A percentile compares a stretch with the other conserved stretches of the same genome.
phyloP scores from a whole-genome alignment of 371 early-diverging fungal genomes.

The Zychaea mexicana region DNA sequence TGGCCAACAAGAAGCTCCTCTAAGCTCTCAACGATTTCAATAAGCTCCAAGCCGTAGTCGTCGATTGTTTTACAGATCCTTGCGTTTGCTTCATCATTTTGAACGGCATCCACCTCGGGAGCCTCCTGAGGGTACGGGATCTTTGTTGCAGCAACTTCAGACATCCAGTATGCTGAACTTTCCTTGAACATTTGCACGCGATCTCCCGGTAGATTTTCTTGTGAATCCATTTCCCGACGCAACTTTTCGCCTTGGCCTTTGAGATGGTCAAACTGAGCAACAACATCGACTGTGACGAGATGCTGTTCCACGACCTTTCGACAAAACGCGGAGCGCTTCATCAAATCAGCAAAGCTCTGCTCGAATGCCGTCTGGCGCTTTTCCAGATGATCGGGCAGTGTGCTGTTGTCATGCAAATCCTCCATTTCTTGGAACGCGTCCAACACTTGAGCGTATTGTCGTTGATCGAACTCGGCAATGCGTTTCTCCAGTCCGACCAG shows the following conservation, averaged over 20 bases:
- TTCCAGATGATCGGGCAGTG: constrained; percentile 4
- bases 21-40: constrained; percentile 32
- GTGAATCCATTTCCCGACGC: constrained; percentile 10
- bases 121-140: constrained; percentile 31
- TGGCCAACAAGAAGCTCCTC: constrained; percentile 37
- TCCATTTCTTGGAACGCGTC: constrained; percentile 34
- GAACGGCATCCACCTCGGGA: constrained; percentile 22
- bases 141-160: constrained; percentile 21
- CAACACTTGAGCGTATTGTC: constrained; percentile 20
- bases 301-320: constrained; percentile 46
- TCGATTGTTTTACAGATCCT: constrained; percentile 19
- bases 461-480: constrained; percentile 26
- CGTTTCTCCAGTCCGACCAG: constrained; percentile 16
- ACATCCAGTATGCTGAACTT: constrained; percentile 34
- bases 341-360: constrained; percentile 23
- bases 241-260: constrained; percentile 21
- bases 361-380: constrained; percentile 34
- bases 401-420: neutral
- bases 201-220: constrained; percentile 7
- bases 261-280: constrained; percentile 16
- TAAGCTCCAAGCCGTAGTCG: constrained; percentile 20
- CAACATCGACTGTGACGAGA: constrained; percentile 27
- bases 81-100: constrained; percentile 16
- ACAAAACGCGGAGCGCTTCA: constrained; percentile 43
- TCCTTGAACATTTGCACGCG: constrained; percentile 38